Evolutionary conservation across 2,329 filamentous ascomycete genomes (phyloP).

Genomic region (Xylaria multiplex): DNA sequence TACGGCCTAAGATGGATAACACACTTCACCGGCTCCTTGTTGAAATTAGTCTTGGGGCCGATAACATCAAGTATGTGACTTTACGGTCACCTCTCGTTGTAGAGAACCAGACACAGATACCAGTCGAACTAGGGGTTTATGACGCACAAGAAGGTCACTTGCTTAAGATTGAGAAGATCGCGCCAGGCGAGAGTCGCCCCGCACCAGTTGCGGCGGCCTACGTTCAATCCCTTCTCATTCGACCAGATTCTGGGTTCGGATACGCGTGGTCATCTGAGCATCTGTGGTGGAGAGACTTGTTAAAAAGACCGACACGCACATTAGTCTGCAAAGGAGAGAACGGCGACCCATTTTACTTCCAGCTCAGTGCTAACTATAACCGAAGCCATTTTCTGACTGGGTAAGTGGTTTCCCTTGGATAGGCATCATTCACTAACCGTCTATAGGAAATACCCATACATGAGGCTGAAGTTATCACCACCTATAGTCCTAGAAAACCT

Average conservation of each 20-base stretch:
- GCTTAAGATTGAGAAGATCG: constrained; percentile 97
- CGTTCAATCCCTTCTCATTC: constrained; percentile 85
- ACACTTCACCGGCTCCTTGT: constrained; percentile 90
- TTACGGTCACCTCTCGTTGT: constrained; percentile 90
- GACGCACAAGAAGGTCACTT: constrained; percentile 87
- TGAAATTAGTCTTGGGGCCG: constrained; percentile 87
- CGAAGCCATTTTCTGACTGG: constrained; percentile 82
- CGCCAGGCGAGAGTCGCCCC: constrained; percentile 88
- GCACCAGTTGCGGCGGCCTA: constrained; percentile 92
- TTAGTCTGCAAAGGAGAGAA: constrained; percentile 89
- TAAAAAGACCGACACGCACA: constrained; percentile 85
- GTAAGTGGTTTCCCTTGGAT: constrained; percentile 55
- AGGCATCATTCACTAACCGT: constrained; percentile 46
- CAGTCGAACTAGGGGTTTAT: constrained; percentile 91
- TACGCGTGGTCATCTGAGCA: constrained; percentile 94
- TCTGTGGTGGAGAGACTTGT: constrained; percentile 90
- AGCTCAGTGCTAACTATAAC: constrained; percentile 88
- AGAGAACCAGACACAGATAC: constrained; percentile 97
- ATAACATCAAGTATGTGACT: constrained; percentile 98
- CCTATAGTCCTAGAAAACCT: constrained; percentile 95
- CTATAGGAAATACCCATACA: constrained; percentile 84
- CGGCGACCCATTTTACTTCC: constrained; percentile 94
- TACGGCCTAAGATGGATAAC: constrained; percentile 86
- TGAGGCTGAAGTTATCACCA: constrained; percentile 90
- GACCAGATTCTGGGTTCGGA: constrained; percentile 94